Evolutionary conservation across 345 rosid genomes (phyloP), one percentile per base, ranked within the genome.

Genomic region (Aquilaria malaccensis): DNA sequence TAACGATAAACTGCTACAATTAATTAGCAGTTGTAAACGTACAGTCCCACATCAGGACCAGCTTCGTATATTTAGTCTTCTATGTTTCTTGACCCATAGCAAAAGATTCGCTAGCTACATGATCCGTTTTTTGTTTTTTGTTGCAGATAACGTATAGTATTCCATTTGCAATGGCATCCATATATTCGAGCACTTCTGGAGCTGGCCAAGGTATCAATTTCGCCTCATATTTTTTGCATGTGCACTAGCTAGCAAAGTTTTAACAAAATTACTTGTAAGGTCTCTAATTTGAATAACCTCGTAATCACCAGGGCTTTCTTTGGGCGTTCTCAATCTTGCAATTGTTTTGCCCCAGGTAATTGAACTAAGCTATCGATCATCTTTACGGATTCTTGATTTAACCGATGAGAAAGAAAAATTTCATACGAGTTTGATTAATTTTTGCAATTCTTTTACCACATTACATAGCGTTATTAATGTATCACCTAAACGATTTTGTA

Each of bases 311-410:
- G 97, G 97, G 30, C 96, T 93, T 66, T 87, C 98, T 0, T 50
- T 89, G 61, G 97, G 96, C 15, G 85, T 93, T 61, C 74, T 93
- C 14, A 93, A 93, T 77, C 70, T 87, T 47, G 83, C 91, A 3
- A 84, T 93, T 9, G 94, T 87, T 33, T 47, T 87, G 50, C 98
- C 98, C 10, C 97, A 93, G 86, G 96, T 87, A 70, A 22, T 33
- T 10, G 13, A 15, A 14, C 50, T 58, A 9, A 37, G 43, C 4
- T 37, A 37, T 5, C 43, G 4, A 37, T 7, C 43, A 37, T 0
- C 43, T 37, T 37, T 4, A 37, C 7, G 5, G 43, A 37, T 37
- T 37, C 7, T 5, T 3, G 6, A 37, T 37, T 37, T 37, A 37
- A 37, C 7, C 7, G 43, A 5, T 37, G 7, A 3, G 7, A 37